phyloP scores from a whole-genome alignment of 129 eudicot genomes.

The Lactuca sativa region DNA sequence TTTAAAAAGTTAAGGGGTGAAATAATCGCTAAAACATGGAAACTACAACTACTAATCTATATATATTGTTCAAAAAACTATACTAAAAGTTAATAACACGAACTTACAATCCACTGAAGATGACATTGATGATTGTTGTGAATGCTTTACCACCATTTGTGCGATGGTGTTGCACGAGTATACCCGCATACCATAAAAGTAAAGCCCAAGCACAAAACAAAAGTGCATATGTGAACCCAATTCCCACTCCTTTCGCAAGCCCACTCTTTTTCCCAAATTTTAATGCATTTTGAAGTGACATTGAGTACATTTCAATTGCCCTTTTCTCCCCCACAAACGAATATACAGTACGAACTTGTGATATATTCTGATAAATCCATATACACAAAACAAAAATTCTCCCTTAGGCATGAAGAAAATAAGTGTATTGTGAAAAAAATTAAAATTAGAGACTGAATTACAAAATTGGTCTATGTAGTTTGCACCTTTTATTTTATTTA shows the following conservation, averaged over 20 bases:
- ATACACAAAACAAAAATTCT: conserved; percentile 1
- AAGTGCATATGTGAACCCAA: conserved; percentile 76
- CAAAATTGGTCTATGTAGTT: neutral
- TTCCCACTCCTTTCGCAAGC: conserved; percentile 73
- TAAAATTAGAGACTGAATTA: no score
- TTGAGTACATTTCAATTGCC: conserved; percentile 59
- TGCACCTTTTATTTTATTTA: neutral
- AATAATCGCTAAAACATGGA: neutral
- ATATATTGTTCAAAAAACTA: neutral
- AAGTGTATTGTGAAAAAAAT: no score
- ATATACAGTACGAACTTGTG: conserved; percentile 77
- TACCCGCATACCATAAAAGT: conserved; percentile 89
- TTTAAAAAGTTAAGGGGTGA: no score
- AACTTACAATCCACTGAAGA: conserved; percentile 89
- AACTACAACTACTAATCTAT: no score
- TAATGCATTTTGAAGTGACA: conserved; percentile 67
- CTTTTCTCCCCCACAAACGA: conserved; percentile 76
- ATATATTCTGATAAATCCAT: conserved; percentile 49
- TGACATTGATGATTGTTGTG: conserved; percentile 76
- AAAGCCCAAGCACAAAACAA: conserved; percentile 81
- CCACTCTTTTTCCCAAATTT: conserved; percentile 69
- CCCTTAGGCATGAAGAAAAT: neutral
- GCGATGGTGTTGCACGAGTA: conserved; percentile 59
- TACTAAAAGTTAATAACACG: neutral
- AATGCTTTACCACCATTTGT: conserved; percentile 85